Conservation (phyloP, 441 rosid species). For the Euphorbia corollata region DNA sequence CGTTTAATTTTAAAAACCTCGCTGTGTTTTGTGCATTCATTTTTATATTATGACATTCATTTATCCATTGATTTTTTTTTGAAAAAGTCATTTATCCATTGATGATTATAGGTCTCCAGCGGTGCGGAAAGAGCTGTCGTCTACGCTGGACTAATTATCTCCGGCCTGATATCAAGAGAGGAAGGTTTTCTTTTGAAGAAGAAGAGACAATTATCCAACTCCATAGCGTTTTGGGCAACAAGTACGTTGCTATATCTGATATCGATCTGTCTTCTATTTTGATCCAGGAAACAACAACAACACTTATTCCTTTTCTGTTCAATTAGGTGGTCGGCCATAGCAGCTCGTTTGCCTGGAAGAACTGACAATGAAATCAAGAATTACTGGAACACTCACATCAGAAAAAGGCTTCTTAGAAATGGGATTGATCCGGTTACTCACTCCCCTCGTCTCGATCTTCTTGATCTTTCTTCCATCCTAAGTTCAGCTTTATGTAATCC, state of each 20-base stretch:
- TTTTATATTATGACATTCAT: background rate
- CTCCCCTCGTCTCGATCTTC: conserved; percentile 66
- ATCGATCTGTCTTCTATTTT: background rate
- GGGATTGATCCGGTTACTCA: conserved; percentile 92
- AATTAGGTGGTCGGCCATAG: conserved; percentile 90
- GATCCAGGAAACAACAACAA: background rate
- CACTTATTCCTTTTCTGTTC: conserved; percentile 6
- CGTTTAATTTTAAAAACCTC: no score
- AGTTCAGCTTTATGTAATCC: conserved; percentile 37
- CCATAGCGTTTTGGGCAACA: conserved; percentile 44
- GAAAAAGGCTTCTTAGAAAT: conserved; percentile 64
- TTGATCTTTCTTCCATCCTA: conserved; percentile 55
- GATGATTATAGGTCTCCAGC: conserved; percentile 31
- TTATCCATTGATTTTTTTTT: background rate
- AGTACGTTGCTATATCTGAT: conserved; percentile 19
- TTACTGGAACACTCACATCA: conserved; percentile 87
- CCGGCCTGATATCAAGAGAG: conserved; percentile 48
- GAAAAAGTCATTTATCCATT: background rate
- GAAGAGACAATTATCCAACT: conserved; percentile 39
- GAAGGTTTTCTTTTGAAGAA: conserved; percentile 43
- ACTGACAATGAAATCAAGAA: conserved; percentile 90
- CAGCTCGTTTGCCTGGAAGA: conserved; percentile 83
- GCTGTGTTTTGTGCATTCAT: background rate
- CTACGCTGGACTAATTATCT: conserved; percentile 54
- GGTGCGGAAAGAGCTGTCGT: conserved; percentile 59